Evolutionary conservation across 805 yeast genomes (phyloP), one percentile per base, ranked within the genome.

Genomic region (Jamesozyma gamospora): DNA sequence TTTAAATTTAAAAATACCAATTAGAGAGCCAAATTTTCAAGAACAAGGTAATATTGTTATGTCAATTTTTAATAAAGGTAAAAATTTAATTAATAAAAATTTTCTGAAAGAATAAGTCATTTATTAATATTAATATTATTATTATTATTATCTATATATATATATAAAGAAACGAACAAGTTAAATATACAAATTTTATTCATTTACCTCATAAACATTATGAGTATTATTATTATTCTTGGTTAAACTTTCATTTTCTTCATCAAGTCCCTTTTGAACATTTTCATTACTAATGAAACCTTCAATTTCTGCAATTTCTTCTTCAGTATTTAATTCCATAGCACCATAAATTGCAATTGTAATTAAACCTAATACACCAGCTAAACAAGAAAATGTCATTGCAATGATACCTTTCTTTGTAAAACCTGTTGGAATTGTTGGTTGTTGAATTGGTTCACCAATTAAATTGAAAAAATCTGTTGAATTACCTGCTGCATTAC

Each of bases 381-480:
- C 75, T 51, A 90, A 55, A 70, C 84, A 75, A 6, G 96, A 85
- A 71, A 92, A 90, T 15, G 82, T 90, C 62, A 92, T 67, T 11
- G 97, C 97, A 39, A 90, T 94, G 59, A 82, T 79, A 69, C 98
- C 98, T 58, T 82, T 79, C 42, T 94, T 84, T 37, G 97, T 90
- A 75, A 92, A 92, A 15, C 96, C 96, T 34, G 70, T 58, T 34
- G 97, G 97, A 53, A 92, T 72, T 32, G 64, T 51, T 47, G 68
- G 66, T 27, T 48, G 67, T 66, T 88, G 96, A 30, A 71, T 69
- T 58, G 81, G 79, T 66, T 85, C 77, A 45, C 94, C 94, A 10
- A 70, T 62, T 50, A 92, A 70, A 60, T 90, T 79, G 42, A 76
- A 56, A 66, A 66, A 76, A 58, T 82, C 67, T 3, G 57, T 68